Conservation (phyloP, 306 rosid genomes). For the Acacia confusa region DNA sequence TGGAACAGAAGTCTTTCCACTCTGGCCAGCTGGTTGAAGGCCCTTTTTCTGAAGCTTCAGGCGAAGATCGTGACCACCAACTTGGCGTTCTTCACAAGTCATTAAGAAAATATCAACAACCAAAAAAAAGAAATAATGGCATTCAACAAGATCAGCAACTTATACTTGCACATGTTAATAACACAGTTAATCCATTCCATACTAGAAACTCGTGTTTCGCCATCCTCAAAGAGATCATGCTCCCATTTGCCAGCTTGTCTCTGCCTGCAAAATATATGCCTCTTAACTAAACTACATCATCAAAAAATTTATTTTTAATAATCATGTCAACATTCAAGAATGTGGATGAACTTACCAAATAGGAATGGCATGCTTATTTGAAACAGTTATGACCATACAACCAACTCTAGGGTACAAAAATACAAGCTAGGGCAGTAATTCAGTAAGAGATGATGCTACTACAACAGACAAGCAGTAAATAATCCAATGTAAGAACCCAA, state of each 20-base stretch:
- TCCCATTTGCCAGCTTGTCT: slow-evolving; percentile 99
- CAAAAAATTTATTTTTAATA: slow-evolving; percentile 13
- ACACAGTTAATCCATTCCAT: slow-evolving; percentile 57
- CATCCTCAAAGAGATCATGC: slow-evolving; percentile 84
- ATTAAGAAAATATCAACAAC: slow-evolving; percentile 58
- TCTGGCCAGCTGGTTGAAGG: slow-evolving; percentile 60
- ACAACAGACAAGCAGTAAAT: background rate
- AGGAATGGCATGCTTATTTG: background rate
- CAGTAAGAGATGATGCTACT: background rate
- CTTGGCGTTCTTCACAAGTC: slow-evolving; percentile 70
- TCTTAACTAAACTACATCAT: slow-evolving; percentile 9
- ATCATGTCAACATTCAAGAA: slow-evolving; percentile 24
- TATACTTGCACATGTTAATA: slow-evolving; percentile 40
- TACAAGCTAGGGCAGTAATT: background rate
- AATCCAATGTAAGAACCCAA: background rate
- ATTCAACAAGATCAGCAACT: slow-evolving; percentile 47
- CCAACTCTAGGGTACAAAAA: slow-evolving; percentile 26
- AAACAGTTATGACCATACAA: slow-evolving; percentile 20
- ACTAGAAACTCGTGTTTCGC: slow-evolving; percentile 65
- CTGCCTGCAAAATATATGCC: slow-evolving; percentile 53
- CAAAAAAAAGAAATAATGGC: slow-evolving; percentile 36
- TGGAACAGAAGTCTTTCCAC: slow-evolving; percentile 65
- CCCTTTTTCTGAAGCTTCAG: slow-evolving; percentile 87
- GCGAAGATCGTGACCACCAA: slow-evolving; percentile 86
- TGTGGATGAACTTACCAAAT: slow-evolving; percentile 1